These are phyloP conservation scores for Simmondsia chinensis DNA, from an alignment of 148 eudicot species.

Conservation along the genomic window DNA sequence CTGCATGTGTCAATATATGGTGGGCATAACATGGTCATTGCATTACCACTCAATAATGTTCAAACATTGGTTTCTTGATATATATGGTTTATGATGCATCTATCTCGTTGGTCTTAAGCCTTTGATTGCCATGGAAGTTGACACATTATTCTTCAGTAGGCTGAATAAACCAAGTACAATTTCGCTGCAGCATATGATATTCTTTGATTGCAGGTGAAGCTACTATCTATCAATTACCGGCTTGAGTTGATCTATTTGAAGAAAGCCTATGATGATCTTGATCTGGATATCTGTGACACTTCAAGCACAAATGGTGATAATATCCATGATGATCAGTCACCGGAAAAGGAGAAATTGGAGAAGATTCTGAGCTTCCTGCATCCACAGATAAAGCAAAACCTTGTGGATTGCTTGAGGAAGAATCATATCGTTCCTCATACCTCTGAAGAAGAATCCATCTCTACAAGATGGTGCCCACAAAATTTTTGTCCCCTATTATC, in stretches of 20 bases:
- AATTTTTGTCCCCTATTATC: constrained; percentile 22
- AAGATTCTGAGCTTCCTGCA: constrained; percentile 28
- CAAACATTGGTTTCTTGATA: too few species aligned
- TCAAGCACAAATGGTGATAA: constrained; percentile 8
- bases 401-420: constrained; percentile 50
- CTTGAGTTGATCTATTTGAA: constrained; percentile 40
- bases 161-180: too few species aligned
- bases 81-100: too few species aligned
- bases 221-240: constrained; percentile 42
- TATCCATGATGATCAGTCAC: constrained; percentile 10
- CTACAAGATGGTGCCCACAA: constrained; percentile 34
- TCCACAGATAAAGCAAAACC: constrained; percentile 32
- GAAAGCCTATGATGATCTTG: constrained; percentile 30
- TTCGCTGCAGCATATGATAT: too few species aligned
- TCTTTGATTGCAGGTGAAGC: constrained; percentile 56
- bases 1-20: too few species aligned
- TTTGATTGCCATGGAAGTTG: too few species aligned
- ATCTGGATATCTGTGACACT: too few species aligned
- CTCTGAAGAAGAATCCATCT: constrained; percentile 36
- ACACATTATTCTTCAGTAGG: too few species aligned
- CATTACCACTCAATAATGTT: too few species aligned
- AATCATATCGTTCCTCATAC: constrained; percentile 26
- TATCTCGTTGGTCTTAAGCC: too few species aligned
- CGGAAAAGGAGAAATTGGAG: constrained; percentile 22
- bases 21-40: too few species aligned